Evolutionary conservation across 148 eudicot genomes (phyloP).

Genomic region (Vaccinium vitisidaea): DNA sequence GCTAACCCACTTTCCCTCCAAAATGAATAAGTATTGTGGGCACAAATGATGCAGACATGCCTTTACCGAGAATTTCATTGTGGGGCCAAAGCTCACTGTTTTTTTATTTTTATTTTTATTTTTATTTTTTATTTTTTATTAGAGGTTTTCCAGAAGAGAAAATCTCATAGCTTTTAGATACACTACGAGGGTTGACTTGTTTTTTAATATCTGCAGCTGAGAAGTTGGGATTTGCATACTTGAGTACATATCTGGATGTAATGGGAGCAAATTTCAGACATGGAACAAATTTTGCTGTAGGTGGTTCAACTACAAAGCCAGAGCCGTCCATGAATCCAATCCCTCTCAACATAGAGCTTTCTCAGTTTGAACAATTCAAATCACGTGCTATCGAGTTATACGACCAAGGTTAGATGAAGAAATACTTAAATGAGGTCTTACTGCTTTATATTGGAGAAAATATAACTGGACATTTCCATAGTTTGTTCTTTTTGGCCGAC

Average conservation of each 20-base stretch:
- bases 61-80: no score
- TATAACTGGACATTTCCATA: not conserved
- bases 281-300: constrained; percentile 42
- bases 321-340: constrained; percentile 22
- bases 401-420: no score
- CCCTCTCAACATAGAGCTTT: constrained; percentile 34
- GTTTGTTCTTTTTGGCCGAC: not conserved
- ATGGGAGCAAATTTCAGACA: constrained; percentile 35
- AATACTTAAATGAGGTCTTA: no score
- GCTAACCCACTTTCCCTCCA: no score
- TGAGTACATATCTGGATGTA: constrained; percentile 40
- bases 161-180: no score
- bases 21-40: no score
- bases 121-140: no score
- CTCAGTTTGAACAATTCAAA: constrained; percentile 38
- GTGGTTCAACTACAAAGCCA: constrained; percentile 24
- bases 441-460: not conserved
- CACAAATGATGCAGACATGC: no score
- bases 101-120: no score
- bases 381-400: constrained; percentile 18
- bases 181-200: not conserved
- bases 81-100: no score
- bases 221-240: constrained; percentile 33
- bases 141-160: no score
- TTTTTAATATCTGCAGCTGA: not conserved